Evolutionary conservation across 257 asterid species (phyloP).

Genomic region (Capsicum pubescens): DNA sequence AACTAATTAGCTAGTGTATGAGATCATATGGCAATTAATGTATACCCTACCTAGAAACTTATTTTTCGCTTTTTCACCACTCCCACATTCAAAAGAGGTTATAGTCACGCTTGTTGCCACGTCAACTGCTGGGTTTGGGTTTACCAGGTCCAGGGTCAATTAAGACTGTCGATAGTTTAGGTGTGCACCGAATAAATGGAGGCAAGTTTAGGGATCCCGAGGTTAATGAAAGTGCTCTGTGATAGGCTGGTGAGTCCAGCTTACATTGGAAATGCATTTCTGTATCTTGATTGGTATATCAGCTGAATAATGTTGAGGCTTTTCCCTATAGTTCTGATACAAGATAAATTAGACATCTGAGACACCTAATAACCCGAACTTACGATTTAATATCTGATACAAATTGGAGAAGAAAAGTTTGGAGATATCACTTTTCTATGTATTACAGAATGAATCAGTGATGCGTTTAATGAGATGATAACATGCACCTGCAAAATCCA

Average conservation of each 20-base stretch:
- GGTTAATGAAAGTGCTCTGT: neutral
- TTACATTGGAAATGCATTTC: conserved; percentile 11
- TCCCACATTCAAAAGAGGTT: neutral
- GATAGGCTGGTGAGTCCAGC: conserved; percentile 18
- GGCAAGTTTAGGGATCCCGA: neutral
- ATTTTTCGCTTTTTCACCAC: neutral
- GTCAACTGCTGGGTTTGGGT: neutral
- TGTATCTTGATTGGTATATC: conserved; percentile 19
- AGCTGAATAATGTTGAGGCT: neutral
- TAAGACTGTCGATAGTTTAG: neutral
- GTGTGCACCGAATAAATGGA: neutral
- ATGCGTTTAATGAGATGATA: neutral
- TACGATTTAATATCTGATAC: neutral
- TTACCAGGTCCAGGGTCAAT: neutral
- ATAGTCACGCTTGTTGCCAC: neutral
- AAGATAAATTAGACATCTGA: conserved; percentile 1
- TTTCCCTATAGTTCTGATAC: neutral
- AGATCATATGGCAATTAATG: neutral
- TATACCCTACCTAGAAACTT: neutral
- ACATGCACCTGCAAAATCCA: neutral
- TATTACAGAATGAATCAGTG: neutral
- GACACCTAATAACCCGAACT: conserved; percentile 15
- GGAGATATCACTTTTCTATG: neutral
- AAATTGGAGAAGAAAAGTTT: neutral
- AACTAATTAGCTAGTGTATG: neutral